Conservation (phyloP, 2,329 filamentous ascomycete genomes). For the Pestalotiopsis sp. region DNA sequence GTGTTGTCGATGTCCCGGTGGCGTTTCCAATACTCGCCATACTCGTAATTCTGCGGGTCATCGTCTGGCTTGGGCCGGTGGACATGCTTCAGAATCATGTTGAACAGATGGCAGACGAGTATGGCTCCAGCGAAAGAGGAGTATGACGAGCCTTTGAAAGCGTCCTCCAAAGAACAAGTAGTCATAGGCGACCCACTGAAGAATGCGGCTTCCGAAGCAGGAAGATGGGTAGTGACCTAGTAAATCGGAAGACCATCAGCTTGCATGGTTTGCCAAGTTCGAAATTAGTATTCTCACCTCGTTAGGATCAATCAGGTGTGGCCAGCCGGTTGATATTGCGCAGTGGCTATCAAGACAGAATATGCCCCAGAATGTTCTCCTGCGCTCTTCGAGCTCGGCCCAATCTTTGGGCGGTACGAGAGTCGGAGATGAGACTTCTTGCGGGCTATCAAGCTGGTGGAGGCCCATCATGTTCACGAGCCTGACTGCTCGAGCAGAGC, state of each 20-base stretch:
- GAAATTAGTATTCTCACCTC: slow-evolving; percentile 48
- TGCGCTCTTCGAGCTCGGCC: slow-evolving; percentile 79
- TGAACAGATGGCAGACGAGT: slow-evolving; percentile 77
- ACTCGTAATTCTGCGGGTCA: slow-evolving; percentile 69
- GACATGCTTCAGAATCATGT: slow-evolving; percentile 77
- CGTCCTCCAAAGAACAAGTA: slow-evolving; percentile 64
- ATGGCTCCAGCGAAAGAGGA: slow-evolving; percentile 73
- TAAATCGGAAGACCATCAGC: slow-evolving; percentile 13
- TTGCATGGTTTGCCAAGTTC: background rate
- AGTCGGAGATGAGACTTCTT: slow-evolving; percentile 60
- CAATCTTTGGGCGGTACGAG: slow-evolving; percentile 75
- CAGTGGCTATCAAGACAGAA: slow-evolving; percentile 85
- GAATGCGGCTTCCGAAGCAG: slow-evolving; percentile 77
- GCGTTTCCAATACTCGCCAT: slow-evolving; percentile 83
- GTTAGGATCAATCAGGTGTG: slow-evolving; percentile 73
- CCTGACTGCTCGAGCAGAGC: slow-evolving; percentile 69
- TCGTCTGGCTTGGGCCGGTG: slow-evolving; percentile 73
- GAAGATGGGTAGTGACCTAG: slow-evolving; percentile 78
- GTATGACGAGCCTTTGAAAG: slow-evolving; percentile 63
- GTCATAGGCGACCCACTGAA: slow-evolving; percentile 63
- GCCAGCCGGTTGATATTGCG: slow-evolving; percentile 89
- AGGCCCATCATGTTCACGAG: slow-evolving; percentile 84
- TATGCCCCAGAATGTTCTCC: slow-evolving; percentile 83
- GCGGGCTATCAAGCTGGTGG: slow-evolving; percentile 37
- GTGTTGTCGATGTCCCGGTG: slow-evolving; percentile 83